Base-by-base conservation (phyloP, 495 filamentous ascomycete genomes). In the Oidiodendron maius region DNA sequence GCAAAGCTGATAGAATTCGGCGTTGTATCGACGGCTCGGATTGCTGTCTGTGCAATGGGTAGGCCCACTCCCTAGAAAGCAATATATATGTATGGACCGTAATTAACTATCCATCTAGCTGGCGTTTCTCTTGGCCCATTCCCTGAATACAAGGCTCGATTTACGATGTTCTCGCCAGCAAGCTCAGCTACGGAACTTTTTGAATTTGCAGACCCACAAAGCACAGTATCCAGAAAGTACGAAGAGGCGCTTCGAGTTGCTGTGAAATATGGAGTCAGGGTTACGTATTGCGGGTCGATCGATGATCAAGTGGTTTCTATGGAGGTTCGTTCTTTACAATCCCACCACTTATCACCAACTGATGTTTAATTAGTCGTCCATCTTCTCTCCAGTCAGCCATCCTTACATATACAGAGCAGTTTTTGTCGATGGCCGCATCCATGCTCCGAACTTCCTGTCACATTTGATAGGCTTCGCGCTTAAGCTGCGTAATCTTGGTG, bases 291-390 rank as follows among this genome's bases (percentile, higher is more conserved):
- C 53, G 91, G 91, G 26, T 95, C 89, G 61, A 93, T 97, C 44
- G 93, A 98, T 61, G 93, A 98, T 65, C 93, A 98, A 65, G 72
- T 98, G 11, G 91, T 98, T 23, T 91, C 89, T 12, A 64, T 96
- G 44, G 90, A 96, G 74, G 83, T 86, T 62, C 60, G 67, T 58
- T 18, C 28, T 17, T 15, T 11, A n/a, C 12, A 12, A 38, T 3
- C 20, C 25, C 58, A 26, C 6, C 22, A 5, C 3, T 4, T 4
- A 21, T 20, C 15, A 21, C 4, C 22, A 2, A 9, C 10, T 21
- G 6, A 40, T 20, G 11, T 18, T 11, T 20, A 10, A 8, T 6
- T 46, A 90, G 80, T 96, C 90, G 13, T 88, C 90, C 0, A 81
- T 89, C 2, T 95, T 94, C 57, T 78, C 87, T 1, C 82, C 83